Conservation (phyloP, 345 rosid genomes). For the Isatis tinctoria region DNA sequence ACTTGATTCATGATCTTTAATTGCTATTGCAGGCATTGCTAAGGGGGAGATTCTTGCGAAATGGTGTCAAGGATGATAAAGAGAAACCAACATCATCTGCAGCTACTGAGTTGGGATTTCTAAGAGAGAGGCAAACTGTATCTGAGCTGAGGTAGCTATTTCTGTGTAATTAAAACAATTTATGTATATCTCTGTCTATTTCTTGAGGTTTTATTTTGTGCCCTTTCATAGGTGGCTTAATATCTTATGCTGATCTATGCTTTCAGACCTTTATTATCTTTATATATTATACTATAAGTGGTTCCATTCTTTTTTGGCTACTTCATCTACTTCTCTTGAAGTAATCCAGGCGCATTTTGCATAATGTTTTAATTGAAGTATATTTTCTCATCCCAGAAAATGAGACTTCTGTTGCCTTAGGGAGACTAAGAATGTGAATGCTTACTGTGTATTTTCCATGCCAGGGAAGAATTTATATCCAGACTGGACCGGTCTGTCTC, state of each 20-base stretch:
- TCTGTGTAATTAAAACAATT: not conserved
- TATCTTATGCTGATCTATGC: not conserved
- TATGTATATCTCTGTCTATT: not conserved
- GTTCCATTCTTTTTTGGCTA: not conserved
- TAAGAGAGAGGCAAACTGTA: constrained; percentile 85
- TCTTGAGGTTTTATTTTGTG: not conserved
- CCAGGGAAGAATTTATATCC: constrained; percentile 84
- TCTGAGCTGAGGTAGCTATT: constrained; percentile 77
- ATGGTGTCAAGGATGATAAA: constrained; percentile 50
- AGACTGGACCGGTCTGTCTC: constrained; percentile 59
- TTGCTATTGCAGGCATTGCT: constrained; percentile 65
- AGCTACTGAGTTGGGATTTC: constrained; percentile 79
- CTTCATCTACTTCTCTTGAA: not conserved
- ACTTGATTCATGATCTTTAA: constrained; percentile 4
- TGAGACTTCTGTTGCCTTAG: not conserved
- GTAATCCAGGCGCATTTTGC: not conserved
- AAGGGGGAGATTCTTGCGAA: constrained; percentile 91
- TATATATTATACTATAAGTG: too few relatives aligned
- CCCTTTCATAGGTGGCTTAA: not conserved
- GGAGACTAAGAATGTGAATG: not conserved
- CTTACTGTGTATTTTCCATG: constrained; percentile 7
- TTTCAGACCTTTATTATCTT: not conserved
- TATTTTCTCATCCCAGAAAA: not conserved
- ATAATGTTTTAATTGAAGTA: not conserved
- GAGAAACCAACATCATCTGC: constrained; percentile 60